phyloP scores from a whole-genome alignment of 345 rosid genomes.

The Populus deltoides region DNA sequence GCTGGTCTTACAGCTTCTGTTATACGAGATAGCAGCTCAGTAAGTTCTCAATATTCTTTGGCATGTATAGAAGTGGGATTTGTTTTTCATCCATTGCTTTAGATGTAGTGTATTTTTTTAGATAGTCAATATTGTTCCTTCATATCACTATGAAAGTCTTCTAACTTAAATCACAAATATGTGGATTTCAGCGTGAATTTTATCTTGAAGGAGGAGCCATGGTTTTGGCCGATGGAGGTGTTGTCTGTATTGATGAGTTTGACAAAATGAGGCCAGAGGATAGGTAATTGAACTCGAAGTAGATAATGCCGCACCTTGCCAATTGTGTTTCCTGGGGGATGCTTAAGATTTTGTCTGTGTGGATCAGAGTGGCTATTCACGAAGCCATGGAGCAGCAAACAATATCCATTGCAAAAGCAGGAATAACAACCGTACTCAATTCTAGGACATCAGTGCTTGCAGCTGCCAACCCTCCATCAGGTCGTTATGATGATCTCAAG shows the following conservation, averaged over 20 bases:
- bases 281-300: slow-evolving; percentile 44
- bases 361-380: slow-evolving; percentile 88
- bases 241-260: slow-evolving; percentile 95
- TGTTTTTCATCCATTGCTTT: not conserved
- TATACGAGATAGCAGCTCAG: slow-evolving; percentile 78
- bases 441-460: slow-evolving; percentile 98
- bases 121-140: not conserved
- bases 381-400: slow-evolving; percentile 99
- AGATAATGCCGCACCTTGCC: not conserved
- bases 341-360: slow-evolving; percentile 7
- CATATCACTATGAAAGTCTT: not conserved
- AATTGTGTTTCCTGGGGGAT: not conserved
- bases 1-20: slow-evolving; percentile 99
- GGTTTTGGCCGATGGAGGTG: slow-evolving; percentile 99
- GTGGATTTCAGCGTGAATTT: slow-evolving; percentile 73
- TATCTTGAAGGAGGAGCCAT: slow-evolving; percentile 99
- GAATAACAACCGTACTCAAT: slow-evolving; percentile 94
- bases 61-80: not conserved
- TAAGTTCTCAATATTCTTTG: slow-evolving; percentile 37
- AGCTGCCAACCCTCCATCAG: slow-evolving; percentile 98
- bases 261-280: slow-evolving; percentile 99
- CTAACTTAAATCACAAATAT: slow-evolving; percentile 22
- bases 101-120: not conserved
- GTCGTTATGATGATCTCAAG: slow-evolving; percentile 98
- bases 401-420: slow-evolving; percentile 98